Evolutionary conservation across 176 grass and related monocot species (phyloP).

Genomic region (Oryza coarctata): DNA sequence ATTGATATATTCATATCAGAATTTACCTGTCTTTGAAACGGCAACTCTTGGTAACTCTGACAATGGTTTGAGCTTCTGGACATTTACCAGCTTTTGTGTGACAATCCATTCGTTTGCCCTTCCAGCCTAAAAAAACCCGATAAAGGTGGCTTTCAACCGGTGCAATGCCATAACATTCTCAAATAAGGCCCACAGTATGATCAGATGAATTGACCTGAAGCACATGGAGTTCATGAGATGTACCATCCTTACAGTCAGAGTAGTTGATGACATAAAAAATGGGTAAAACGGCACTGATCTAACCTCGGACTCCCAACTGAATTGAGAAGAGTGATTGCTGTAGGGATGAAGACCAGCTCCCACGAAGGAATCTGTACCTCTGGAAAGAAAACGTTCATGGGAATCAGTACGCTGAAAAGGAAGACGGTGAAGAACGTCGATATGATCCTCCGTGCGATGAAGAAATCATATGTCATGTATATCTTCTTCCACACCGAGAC

Average conservation of each 20-base stretch:
- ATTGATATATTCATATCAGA: background rate
- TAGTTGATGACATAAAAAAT: background rate
- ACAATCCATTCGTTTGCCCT: slow-evolving; percentile 87
- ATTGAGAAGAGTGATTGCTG: slow-evolving; percentile 44
- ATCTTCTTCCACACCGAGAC: slow-evolving; percentile 58
- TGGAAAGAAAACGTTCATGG: slow-evolving; percentile 44
- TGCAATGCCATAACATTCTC: slow-evolving; percentile 84
- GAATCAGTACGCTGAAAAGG: slow-evolving; percentile 61
- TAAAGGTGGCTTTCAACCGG: slow-evolving; percentile 62
- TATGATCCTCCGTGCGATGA: slow-evolving; percentile 53
- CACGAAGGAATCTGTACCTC: slow-evolving; percentile 52
- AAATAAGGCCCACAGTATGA: slow-evolving; percentile 55
- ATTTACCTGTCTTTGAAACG: slow-evolving; percentile 51
- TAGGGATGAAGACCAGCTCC: slow-evolving; percentile 54
- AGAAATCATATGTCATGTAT: slow-evolving; percentile 64
- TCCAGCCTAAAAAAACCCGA: slow-evolving; percentile 58
- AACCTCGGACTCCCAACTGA: slow-evolving; percentile 66
- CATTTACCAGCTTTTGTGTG: slow-evolving; percentile 62
- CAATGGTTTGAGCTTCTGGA: slow-evolving; percentile 40
- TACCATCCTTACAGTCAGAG: background rate
- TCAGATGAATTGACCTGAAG: slow-evolving; percentile 53
- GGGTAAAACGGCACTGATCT: background rate
- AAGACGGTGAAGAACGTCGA: slow-evolving; percentile 61
- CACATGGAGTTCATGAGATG: background rate
- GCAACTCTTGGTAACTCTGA: background rate